Percentiles rank a stretch among this genome's conserved stretches.
Conservation (phyloP, 140 eudicot genomes). For the Oenanthe javanica region DNA sequence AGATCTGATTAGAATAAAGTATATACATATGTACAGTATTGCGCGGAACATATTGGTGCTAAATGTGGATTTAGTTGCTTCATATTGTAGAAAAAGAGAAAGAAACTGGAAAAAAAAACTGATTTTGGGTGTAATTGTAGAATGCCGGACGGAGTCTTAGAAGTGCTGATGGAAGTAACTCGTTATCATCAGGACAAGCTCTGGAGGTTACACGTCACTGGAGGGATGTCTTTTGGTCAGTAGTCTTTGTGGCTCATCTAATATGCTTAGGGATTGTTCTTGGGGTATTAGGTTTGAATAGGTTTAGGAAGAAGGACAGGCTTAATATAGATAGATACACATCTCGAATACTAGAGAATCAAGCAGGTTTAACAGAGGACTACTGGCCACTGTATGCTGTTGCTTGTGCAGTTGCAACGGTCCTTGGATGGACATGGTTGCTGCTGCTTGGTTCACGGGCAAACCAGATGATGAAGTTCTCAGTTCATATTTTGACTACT, state of each 20-base stretch:
- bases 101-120: too few species aligned
- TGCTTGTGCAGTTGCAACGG: constrained; percentile 64
- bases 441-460: constrained; percentile 78
- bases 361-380: constrained; percentile 79
- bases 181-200: constrained; percentile 32
- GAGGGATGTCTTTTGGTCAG: constrained; percentile 90
- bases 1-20: neutral
- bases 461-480: constrained; percentile 78
- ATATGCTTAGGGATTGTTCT: constrained; percentile 59
- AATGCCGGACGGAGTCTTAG: constrained; percentile 43
- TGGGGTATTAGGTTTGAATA: constrained; percentile 66
- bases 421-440: constrained; percentile 85
- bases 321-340: constrained; percentile 76
- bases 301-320: constrained; percentile 76
- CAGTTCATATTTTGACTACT: constrained; percentile 83
- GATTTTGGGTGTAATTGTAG: constrained; percentile 30
- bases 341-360: constrained; percentile 45
- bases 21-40: neutral
- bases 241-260: constrained; percentile 56
- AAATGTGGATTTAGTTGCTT: neutral
- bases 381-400: constrained; percentile 90
- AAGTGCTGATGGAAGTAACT: constrained; percentile 33
- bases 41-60: neutral
- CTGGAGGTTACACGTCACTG: constrained; percentile 66
- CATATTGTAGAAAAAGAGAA: neutral